Base-by-base conservation (phyloP, 495 filamentous ascomycete genomes). In the Tuber melanosporum region DNA sequence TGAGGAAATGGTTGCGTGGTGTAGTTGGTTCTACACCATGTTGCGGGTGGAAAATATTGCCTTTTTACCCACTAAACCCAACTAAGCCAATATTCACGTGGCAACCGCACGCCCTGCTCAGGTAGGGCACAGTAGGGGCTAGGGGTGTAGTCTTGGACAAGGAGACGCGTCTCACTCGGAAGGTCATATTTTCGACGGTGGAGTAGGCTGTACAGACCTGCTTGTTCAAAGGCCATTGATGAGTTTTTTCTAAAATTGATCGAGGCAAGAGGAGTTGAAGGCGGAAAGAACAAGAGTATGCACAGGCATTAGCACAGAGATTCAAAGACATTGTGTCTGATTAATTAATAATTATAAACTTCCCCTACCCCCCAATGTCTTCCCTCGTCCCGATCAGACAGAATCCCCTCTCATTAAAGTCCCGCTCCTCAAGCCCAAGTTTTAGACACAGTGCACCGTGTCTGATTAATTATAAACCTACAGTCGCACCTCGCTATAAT, bases 181-280 rank as follows among this genome's bases (percentile, higher is more conserved):
- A n/a, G n/a, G n/a, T n/a, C n/a, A n/a, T n/a, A n/a, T n/a, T n/a
- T n/a, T n/a, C n/a, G n/a, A n/a, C n/a, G n/a, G n/a, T n/a, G n/a
- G n/a, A n/a, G n/a, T n/a, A n/a, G n/a, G n/a, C n/a, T n/a, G n/a
- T n/a, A n/a, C n/a, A n/a, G n/a, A n/a, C n/a, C n/a, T 39, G 47
- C 47, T 49, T 49, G 47, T 49, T 49, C 47, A 49, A 49, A 49
- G 47, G 20, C 47, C 20, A 22, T 49, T 49, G 47, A 49, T 49
- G 84, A 52, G 47, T 22, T 52, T 52, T n/a, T 52, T 52, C 49
- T 22, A 52, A 52, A 20, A 52, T 52, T 20, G 49, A 52, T 52
- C 49, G 8, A 52, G 49, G 49, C 22, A 22, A 52, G 49, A n/a
- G 49, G 49, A 52, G 49, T n/a, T n/a, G 19, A n/a, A 52, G 49